Evolutionary conservation across 345 rosid species (phyloP).

Genomic region (Arabidopsis arenosa): DNA sequence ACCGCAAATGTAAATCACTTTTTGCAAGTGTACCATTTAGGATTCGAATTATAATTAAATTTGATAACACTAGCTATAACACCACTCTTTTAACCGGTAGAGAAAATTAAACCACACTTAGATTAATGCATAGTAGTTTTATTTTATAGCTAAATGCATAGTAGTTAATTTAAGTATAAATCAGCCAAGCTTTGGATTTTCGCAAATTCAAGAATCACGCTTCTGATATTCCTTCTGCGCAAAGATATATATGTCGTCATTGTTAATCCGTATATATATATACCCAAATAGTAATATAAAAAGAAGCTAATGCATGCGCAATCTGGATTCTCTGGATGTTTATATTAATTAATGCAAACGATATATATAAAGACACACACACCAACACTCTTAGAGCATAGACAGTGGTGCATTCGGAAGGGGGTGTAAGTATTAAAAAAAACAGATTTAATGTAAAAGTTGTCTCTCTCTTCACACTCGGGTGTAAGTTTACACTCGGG

Average conservation of each 20-base stretch:
- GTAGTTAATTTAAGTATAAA: neutral
- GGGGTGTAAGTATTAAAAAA: too few species aligned
- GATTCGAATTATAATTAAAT: neutral
- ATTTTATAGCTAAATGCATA: neutral
- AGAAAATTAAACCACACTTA: neutral
- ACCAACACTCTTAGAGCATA: constrained; percentile 18
- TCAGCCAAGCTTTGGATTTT: constrained; percentile 16
- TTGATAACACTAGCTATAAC: neutral
- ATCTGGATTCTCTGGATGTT: constrained; percentile 2
- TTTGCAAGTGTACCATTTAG: neutral
- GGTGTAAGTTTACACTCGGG: too few species aligned
- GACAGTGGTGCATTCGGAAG: too few species aligned
- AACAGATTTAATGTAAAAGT: too few species aligned
- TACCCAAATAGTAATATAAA: constrained; percentile 29
- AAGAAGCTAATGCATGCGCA: constrained; percentile 42
- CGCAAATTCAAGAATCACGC: constrained; percentile 46
- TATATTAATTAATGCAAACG: constrained; percentile 8
- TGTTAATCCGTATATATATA: neutral
- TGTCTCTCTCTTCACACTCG: too few species aligned
- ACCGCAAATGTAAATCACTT: neutral
- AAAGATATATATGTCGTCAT: constrained; percentile 37
- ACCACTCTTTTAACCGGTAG: neutral
- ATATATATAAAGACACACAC: constrained; percentile 1
- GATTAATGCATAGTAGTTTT: neutral
- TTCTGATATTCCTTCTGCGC: constrained; percentile 48